A percentile compares a stretch with the other conserved stretches of the same genome.
These are phyloP conservation scores for Golubevia pallescens DNA, from an alignment of 1,284 basidiomycete genomes.

Conservation along the genomic window DNA sequence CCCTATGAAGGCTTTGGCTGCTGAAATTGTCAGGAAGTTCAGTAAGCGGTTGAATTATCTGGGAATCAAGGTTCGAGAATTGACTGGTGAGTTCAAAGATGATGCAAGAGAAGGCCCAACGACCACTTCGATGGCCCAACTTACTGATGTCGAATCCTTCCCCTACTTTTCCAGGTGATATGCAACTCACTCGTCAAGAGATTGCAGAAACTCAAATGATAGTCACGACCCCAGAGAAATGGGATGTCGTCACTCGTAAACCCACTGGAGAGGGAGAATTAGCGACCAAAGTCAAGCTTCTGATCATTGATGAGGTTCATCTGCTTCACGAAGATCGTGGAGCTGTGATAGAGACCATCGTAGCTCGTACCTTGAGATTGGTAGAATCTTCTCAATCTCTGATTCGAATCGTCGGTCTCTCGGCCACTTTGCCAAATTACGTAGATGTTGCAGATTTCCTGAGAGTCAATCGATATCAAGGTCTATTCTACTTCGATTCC, in stretches of 20 bases:
- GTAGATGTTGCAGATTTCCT: conserved; percentile 95
- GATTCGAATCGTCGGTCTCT: conserved; percentile 97
- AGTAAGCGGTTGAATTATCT: conserved; percentile 90
- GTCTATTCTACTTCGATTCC: conserved; percentile 98
- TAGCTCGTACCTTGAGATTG: conserved; percentile 90
- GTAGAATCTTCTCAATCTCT: conserved; percentile 94
- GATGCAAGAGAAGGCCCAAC: too few relatives aligned
- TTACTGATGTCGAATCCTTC: background rate
- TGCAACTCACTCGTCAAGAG: conserved; percentile 94
- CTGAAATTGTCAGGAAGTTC: conserved; percentile 93
- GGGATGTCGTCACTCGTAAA: conserved; percentile 98
- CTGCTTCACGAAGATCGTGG: conserved; percentile 96
- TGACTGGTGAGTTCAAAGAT: conserved; percentile 76
- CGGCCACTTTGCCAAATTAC: conserved; percentile 97
- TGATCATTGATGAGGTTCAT: conserved; percentile 99
- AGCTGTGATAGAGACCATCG: conserved; percentile 97
- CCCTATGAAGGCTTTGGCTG: conserved; percentile 97
- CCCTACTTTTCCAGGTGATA: conserved; percentile 74
- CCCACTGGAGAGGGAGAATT: conserved; percentile 95
- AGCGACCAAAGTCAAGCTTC: conserved; percentile 80
- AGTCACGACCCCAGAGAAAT: conserved; percentile 98
- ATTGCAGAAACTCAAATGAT: conserved; percentile 97
- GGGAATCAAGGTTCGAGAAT: conserved; percentile 82
- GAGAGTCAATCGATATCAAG: conserved; percentile 83
- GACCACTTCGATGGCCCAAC: too few relatives aligned